Evolutionary conservation across 2,329 filamentous ascomycete genomes (phyloP).

Genomic region (Tolypocladium paradoxum): DNA sequence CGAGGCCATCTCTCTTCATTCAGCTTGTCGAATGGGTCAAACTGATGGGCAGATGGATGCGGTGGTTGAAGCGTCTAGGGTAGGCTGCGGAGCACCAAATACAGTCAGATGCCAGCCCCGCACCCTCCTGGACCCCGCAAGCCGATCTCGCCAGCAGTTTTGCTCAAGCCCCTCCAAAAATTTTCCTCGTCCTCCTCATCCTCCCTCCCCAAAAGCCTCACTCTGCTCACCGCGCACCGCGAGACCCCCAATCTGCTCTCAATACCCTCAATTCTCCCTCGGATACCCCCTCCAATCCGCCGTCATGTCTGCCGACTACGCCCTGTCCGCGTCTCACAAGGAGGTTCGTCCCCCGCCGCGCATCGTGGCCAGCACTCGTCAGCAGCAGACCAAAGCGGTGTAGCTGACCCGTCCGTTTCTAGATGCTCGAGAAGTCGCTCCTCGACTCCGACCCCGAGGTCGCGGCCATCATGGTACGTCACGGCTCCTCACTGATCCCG

Average conservation of each 20-base stretch:
- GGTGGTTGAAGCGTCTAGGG: too few relatives aligned
- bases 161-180: slow-evolving; percentile 1
- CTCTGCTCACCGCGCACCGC: background rate
- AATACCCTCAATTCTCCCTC: background rate
- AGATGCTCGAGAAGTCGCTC: slow-evolving; percentile 96
- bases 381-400: background rate
- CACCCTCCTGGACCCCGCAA: slow-evolving; percentile 3
- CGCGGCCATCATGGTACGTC: slow-evolving; percentile 83
- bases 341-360: slow-evolving; percentile 28
- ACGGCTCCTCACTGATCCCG: background rate
- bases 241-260: background rate
- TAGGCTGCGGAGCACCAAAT: background rate
- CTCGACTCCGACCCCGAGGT: slow-evolving; percentile 89
- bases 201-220: background rate
- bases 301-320: slow-evolving; percentile 37
- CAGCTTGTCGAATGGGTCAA: too few relatives aligned
- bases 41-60: too few relatives aligned
- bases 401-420: slow-evolving; percentile 6
- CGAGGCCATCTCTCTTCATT: too few relatives aligned
- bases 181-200: slow-evolving; percentile 1
- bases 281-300: slow-evolving; percentile 4
- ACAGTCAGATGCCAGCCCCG: background rate
- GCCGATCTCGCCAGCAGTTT: slow-evolving; percentile 7
- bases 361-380: too few relatives aligned
- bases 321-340: slow-evolving; percentile 43